Percentiles rank a stretch among this genome's conserved stretches.
These are phyloP conservation scores for Penicillium occitanis DNA, from an alignment of 2,329 filamentous ascomycete genomes.

Conservation along the genomic window DNA sequence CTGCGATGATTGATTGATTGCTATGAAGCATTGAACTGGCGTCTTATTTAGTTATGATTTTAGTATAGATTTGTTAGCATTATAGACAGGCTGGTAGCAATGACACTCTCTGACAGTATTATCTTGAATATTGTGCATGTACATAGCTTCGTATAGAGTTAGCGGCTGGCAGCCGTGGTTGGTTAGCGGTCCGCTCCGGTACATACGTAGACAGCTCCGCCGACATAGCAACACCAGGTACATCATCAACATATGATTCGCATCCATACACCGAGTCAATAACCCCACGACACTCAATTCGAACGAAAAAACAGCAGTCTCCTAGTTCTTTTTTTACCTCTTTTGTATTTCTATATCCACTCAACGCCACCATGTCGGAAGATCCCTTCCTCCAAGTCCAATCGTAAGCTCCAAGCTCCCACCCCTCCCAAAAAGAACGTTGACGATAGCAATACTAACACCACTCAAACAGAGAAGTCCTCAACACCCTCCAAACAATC, in stretches of 20 bases:
- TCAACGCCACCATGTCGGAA: conserved; percentile 22
- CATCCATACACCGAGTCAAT: background rate
- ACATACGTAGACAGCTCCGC: background rate
- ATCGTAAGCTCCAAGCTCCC: conserved; percentile 35
- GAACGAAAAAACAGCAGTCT: background rate
- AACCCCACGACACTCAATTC: background rate
- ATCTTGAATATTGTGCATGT: background rate
- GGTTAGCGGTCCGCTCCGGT: background rate
- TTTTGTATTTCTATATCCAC: background rate
- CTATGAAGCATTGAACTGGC: conserved; percentile 17
- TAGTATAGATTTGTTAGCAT: conserved; percentile 10
- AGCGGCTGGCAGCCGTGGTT: background rate
- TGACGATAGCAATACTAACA: background rate
- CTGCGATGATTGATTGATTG: conserved; percentile 19
- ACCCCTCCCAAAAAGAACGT: background rate
- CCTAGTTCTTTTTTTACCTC: background rate
- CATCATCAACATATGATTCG: background rate
- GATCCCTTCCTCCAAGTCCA: conserved; percentile 53
- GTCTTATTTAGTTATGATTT: conserved; percentile 11
- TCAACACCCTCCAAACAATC: conserved; percentile 74
- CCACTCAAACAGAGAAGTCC: conserved; percentile 68
- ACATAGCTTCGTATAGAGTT: background rate
- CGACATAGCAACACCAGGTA: background rate
- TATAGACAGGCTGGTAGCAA: conserved; percentile 10
- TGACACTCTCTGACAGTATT: background rate